Evolutionary conservation across 2,329 filamentous ascomycete genomes (phyloP).

Genomic region (Kalmusia sp.): DNA sequence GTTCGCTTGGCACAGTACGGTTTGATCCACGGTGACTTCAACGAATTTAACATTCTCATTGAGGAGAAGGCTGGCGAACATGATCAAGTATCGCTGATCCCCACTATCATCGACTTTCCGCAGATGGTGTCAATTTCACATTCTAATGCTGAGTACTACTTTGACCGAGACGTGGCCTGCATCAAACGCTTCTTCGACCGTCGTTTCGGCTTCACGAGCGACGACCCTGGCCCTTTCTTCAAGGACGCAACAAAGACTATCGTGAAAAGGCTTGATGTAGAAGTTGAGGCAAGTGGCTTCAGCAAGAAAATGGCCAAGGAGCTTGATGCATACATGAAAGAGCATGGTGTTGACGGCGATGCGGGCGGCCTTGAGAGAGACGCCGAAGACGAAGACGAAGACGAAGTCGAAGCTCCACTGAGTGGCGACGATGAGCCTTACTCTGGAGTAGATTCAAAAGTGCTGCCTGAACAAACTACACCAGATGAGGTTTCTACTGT

Average conservation of each 20-base stretch:
- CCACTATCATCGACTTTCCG: slow-evolving; percentile 94
- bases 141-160: slow-evolving; percentile 93
- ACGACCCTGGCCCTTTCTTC: slow-evolving; percentile 84
- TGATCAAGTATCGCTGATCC: slow-evolving; percentile 65
- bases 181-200: slow-evolving; percentile 93
- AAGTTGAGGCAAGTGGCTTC: slow-evolving; percentile 92
- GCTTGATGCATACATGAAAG: slow-evolving; percentile 86
- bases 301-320: slow-evolving; percentile 97
- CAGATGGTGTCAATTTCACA: slow-evolving; percentile 98
- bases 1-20: slow-evolving; percentile 83
- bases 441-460: neutral
- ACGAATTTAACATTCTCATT: slow-evolving; percentile 98
- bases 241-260: slow-evolving; percentile 77
- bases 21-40: slow-evolving; percentile 97
- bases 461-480: neutral
- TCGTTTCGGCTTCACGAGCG: slow-evolving; percentile 85
- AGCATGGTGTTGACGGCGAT: slow-evolving; percentile 66
- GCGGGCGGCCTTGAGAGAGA: slow-evolving; percentile 45
- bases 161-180: slow-evolving; percentile 93
- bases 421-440: slow-evolving; percentile 12
- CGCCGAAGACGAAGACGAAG: slow-evolving; percentile 26
- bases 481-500: slow-evolving; percentile 1
- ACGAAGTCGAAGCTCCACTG: slow-evolving; percentile 15
- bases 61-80: slow-evolving; percentile 67
- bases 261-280: slow-evolving; percentile 80